A percentile compares a stretch with the other conserved stretches of the same genome.
phyloP scores from a whole-genome alignment of 805 yeast species.

The Barnettozyma siamensis region DNA sequence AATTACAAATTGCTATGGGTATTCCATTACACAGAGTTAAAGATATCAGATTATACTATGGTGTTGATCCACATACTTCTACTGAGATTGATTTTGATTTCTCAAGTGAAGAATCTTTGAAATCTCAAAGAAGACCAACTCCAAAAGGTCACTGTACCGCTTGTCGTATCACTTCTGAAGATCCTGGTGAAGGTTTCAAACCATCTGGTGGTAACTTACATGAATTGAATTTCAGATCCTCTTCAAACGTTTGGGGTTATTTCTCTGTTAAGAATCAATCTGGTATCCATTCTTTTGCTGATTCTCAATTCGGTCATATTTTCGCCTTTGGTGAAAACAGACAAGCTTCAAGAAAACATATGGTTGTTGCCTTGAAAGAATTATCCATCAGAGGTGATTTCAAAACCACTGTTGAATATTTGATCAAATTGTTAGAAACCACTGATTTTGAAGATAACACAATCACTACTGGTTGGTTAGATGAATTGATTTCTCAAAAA shows the following conservation, averaged over 20 bases:
- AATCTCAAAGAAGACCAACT: conserved; percentile 82
- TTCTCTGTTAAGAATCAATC: conserved; percentile 96
- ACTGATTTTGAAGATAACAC: conserved; percentile 95
- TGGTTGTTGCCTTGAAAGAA: conserved; percentile 98
- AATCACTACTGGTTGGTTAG: conserved; percentile 98
- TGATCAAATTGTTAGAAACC: conserved; percentile 91
- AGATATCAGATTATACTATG: conserved; percentile 89
- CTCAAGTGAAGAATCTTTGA: conserved; percentile 60
- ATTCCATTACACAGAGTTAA: conserved; percentile 91
- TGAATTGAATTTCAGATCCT: conserved; percentile 93
- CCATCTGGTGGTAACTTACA: conserved; percentile 97
- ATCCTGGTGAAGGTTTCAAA: conserved; percentile 98
- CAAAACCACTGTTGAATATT: conserved; percentile 95
- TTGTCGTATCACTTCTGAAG: conserved; percentile 98
- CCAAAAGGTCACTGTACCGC: conserved; percentile 99
- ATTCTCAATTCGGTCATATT: conserved; percentile 98
- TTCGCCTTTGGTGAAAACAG: conserved; percentile 99
- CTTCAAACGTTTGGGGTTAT: conserved; percentile 99
- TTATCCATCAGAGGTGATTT: conserved; percentile 97
- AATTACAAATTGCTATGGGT: conserved; percentile 99
- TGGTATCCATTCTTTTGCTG: conserved; percentile 95
- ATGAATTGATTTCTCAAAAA: conserved; percentile 87
- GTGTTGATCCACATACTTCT: conserved; percentile 91
- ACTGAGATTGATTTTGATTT: conserved; percentile 90
- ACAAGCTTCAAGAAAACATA: conserved; percentile 95